phyloP scores from a whole-genome alignment of 2,329 filamentous ascomycete genomes.

The Periconia macrospinosa region DNA sequence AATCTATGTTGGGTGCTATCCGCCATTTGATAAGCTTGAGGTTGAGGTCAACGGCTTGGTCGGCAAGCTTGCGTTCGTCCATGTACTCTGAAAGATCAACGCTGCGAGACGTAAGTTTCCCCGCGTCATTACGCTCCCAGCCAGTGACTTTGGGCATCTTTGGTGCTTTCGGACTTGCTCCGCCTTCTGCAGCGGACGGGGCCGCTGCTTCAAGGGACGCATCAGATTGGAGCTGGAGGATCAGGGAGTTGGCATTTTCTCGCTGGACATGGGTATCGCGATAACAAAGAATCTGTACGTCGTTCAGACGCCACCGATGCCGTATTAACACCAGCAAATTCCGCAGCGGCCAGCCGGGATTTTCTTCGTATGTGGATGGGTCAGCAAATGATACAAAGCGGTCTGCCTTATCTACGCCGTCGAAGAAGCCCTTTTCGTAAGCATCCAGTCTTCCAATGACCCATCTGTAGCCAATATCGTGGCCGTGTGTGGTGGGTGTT shows the following conservation, averaged over 20 bases:
- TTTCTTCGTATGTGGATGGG: constrained; percentile 83
- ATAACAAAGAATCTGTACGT: constrained; percentile 86
- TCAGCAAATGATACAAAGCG: constrained; percentile 86
- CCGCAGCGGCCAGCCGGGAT: constrained; percentile 89
- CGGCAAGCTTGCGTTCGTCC: constrained; percentile 83
- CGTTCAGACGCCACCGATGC: constrained; percentile 75
- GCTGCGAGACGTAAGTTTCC: constrained; percentile 75
- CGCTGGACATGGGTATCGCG: constrained; percentile 77
- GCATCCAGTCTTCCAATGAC: constrained; percentile 72
- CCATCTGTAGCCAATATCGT: constrained; percentile 73
- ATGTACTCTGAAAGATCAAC: constrained; percentile 90
- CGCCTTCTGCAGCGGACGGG: constrained; percentile 14
- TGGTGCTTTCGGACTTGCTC: constrained; percentile 33
- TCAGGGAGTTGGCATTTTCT: constrained; percentile 79
- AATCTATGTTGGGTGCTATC: constrained; percentile 82
- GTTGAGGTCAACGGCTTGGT: constrained; percentile 94
- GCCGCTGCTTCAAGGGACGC: constrained; percentile 10
- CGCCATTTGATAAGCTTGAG: constrained; percentile 99
- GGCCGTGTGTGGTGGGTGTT: constrained; percentile 55
- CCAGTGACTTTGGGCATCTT: constrained; percentile 88
- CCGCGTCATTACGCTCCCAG: constrained; percentile 83
- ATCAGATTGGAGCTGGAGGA: constrained; percentile 57
- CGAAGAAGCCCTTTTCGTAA: constrained; percentile 88
- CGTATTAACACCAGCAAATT: constrained; percentile 86
- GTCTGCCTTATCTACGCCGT: constrained; percentile 69